Percentiles rank a stretch among this genome's conserved stretches.
Conservation (phyloP, 2,329 filamentous ascomycete genomes). For the Talaromyces amestolkiae region DNA sequence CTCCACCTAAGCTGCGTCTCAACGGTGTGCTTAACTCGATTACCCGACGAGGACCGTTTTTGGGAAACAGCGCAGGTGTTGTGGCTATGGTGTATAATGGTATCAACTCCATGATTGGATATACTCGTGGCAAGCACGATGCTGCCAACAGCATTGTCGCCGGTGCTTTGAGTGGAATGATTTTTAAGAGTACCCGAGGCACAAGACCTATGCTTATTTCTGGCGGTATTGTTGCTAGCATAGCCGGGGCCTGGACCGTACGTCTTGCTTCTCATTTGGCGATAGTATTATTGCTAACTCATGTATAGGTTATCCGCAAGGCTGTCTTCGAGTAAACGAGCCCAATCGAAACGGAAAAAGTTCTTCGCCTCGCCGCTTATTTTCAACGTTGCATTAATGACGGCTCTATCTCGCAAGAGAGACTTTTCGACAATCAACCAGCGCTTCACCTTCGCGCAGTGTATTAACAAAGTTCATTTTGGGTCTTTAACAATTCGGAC, state of each 20-base stretch:
- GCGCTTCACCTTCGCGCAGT: slow-evolving; percentile 24
- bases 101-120: slow-evolving; percentile 79
- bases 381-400: not conserved
- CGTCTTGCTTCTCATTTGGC: slow-evolving; percentile 41
- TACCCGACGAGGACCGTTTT: slow-evolving; percentile 85
- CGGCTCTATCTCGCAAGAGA: not conserved
- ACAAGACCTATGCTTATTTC: slow-evolving; percentile 92
- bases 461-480: slow-evolving; percentile 25
- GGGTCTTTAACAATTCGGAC: slow-evolving; percentile 29
- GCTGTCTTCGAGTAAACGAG: slow-evolving; percentile 45
- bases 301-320: slow-evolving; percentile 50
- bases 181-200: slow-evolving; percentile 95
- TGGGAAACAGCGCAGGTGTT: slow-evolving; percentile 94
- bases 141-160: slow-evolving; percentile 82
- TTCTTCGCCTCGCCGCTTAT: slow-evolving; percentile 15
- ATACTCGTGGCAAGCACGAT: slow-evolving; percentile 80
- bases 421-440: slow-evolving; percentile 22
- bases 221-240: slow-evolving; percentile 78
- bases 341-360: not conserved
- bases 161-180: slow-evolving; percentile 81
- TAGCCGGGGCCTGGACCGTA: slow-evolving; percentile 90
- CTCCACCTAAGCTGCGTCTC: slow-evolving; percentile 82
- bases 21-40: slow-evolving; percentile 95
- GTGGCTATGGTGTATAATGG: slow-evolving; percentile 96
- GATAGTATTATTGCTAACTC: slow-evolving; percentile 1